Evolutionary conservation across 2,329 filamentous ascomycete species (phyloP), one percentile per base, ranked within the genome.

Genomic region (Sporothrix mexicana): DNA sequence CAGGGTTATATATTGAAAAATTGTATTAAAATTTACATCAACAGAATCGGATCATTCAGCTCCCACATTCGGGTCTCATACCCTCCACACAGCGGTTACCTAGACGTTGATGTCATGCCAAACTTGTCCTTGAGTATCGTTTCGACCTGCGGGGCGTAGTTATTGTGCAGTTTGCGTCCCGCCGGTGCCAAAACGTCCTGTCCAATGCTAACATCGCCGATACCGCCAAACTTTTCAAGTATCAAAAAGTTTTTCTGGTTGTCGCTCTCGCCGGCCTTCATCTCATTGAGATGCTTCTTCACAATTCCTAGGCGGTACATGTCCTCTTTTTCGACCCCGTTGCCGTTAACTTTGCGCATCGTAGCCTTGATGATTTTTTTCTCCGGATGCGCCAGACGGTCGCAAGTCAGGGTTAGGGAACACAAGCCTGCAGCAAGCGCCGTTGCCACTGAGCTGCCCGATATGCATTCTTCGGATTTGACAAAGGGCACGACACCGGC

Each of bases 381-480:
- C 2, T 49, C 45, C 45, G 45, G 45, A 49, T 49, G 12, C 9
- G 45, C 45, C 3, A 49, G 4, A 49, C 45, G 45, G 45, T 49
- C 45, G 45, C 45, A 49, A 9, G 45, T 49, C 45, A 49, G 45
- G 10, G 45, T 15, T 10, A 49, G 45, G 45, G 45, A 49, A 15
- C 10, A 9, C 9, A 49, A 15, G 45, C 45, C 45, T 12, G 45
- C 45, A 49, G 45, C 45, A 49, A 53, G 51, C 17, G 51, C 51
- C 51, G 51, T 53, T 17, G 51, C 51, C 51, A 53, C 51, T n/a
- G 51, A 53, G 51, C 51, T 53, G 17, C 51, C 51, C 51, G 51
- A 53, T 20, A 53, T 53, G 51, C 23, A 53, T 9, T 53, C 51
- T 6, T 53, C 51, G 17, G 51, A 53, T 9, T 53, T 53, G 51